Conservation (phyloP, 73 alveolate genomes). For the Tetrahymena malaccensis region DNA sequence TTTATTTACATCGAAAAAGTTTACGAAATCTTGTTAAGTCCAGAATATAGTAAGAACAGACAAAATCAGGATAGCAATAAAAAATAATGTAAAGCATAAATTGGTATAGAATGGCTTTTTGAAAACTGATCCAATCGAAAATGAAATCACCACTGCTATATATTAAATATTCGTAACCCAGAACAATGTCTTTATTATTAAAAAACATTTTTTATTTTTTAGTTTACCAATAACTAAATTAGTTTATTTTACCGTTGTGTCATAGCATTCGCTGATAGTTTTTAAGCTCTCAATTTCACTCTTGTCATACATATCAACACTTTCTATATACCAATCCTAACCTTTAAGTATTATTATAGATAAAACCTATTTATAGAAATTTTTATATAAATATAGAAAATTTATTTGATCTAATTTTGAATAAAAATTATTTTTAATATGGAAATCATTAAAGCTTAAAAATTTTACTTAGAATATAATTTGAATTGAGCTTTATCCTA, state of each 20-base stretch:
- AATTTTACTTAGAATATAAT: not conserved
- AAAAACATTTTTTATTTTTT: not conserved
- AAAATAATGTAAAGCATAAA: not conserved
- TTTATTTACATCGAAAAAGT: not conserved
- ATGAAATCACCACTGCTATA: not conserved
- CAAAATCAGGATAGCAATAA: not conserved
- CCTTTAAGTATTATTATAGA: not conserved
- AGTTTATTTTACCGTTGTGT: not conserved
- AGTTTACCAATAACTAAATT: not conserved
- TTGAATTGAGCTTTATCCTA: not conserved
- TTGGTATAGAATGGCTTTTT: not conserved
- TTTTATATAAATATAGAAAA: not conserved
- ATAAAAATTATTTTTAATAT: too few relatives aligned
- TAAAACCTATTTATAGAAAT: not conserved
- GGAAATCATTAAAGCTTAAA: too few relatives aligned
- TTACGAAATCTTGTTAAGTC: not conserved
- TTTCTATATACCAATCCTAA: not conserved
- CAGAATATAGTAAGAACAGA: not conserved
- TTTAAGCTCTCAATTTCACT: not conserved
- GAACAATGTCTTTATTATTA: not conserved
- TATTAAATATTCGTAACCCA: not conserved
- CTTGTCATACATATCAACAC: not conserved
- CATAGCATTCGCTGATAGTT: not conserved
- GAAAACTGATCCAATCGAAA: not conserved
- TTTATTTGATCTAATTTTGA: too few relatives aligned